A percentile compares a stretch with the other conserved stretches of the same genome.
phyloP scores from a whole-genome alignment of 352 stramenopile genomes.

The Peronospora farinosa region DNA sequence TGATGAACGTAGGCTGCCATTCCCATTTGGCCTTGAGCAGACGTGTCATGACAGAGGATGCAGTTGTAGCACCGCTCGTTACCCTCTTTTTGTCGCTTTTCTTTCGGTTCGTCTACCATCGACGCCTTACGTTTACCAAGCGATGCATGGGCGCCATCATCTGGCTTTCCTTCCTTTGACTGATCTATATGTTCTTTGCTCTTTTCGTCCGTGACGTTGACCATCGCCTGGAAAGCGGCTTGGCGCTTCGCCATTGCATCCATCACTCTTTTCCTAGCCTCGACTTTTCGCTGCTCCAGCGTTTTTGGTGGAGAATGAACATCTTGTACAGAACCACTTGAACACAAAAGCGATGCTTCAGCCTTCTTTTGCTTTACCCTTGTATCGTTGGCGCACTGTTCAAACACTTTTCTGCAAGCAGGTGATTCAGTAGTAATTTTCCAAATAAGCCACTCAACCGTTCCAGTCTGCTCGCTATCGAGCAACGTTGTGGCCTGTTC shows the following conservation, averaged over 20 bases:
- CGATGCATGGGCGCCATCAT: conserved; percentile 15
- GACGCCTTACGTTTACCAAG: conserved; percentile 48
- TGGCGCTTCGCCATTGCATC: conserved; percentile 78
- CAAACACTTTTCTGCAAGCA: conserved; percentile 33
- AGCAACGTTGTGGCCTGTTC: conserved; percentile 40
- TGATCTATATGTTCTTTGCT: conserved; percentile 32
- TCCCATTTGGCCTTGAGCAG: conserved; percentile 76
- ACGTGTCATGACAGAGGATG: conserved; percentile 81
- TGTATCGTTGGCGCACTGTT: conserved; percentile 29
- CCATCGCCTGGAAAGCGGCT: conserved; percentile 81
- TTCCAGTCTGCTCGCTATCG: conserved; percentile 69
- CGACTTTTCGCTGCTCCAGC: conserved; percentile 69
- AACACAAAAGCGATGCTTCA: conserved; percentile 4
- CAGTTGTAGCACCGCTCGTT: conserved; percentile 56
- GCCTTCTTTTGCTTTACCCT: conserved; percentile 26
- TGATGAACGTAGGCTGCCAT: conserved; percentile 82
- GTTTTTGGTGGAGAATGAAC: conserved; percentile 30
- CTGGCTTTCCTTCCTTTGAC: conserved; percentile 25
- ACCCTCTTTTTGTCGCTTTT: conserved; percentile 45
- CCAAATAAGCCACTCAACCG: conserved; percentile 69
- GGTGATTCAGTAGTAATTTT: conserved; percentile 47
- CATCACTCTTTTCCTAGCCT: conserved; percentile 70
- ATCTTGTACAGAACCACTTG: conserved; percentile 1
- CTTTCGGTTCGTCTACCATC: conserved; percentile 24
- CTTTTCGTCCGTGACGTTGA: conserved; percentile 44